Evolutionary conservation across 73 alveolate species (phyloP).

Genomic region (Breviolum minutum): DNA sequence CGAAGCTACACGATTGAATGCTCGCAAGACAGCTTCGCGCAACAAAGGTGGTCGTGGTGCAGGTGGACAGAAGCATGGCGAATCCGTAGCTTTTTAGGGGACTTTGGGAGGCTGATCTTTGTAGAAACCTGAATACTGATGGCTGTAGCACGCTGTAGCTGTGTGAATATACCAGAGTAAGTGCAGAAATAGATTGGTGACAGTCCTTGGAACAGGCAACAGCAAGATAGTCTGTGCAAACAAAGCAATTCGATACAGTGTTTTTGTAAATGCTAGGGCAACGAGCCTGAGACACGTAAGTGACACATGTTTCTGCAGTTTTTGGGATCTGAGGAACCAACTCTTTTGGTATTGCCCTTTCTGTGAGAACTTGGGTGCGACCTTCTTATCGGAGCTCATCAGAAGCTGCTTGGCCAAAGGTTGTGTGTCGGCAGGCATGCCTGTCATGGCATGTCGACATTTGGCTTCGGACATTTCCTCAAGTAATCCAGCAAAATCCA

Average conservation of each 20-base stretch:
- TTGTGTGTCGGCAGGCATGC: background rate
- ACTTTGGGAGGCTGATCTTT: background rate
- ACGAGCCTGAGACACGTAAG: no score
- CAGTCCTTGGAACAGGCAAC: no score
- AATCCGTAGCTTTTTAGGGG: background rate
- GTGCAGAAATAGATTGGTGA: no score
- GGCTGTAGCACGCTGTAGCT: background rate
- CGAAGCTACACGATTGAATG: slow-evolving; percentile 43
- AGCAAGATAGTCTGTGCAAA: no score
- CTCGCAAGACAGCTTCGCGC: background rate
- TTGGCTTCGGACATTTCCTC: background rate
- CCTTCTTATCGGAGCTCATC: slow-evolving; percentile 77
- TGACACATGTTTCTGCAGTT: no score
- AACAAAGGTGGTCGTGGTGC: slow-evolving; percentile 3
- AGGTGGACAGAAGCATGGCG: slow-evolving; percentile 9
- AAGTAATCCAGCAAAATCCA: background rate
- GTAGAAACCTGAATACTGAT: background rate
- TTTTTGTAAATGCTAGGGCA: no score
- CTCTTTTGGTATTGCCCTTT: slow-evolving; percentile 89
- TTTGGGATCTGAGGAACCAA: background rate
- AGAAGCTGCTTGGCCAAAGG: background rate
- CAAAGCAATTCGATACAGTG: no score
- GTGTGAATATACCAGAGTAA: background rate
- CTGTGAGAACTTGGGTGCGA: slow-evolving; percentile 62
- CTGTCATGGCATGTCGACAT: background rate